Percentiles rank a stretch among this genome's conserved stretches.
Evolutionary conservation across 2,329 filamentous ascomycete genomes (phyloP).

Genomic region (Aspergillus pseudoviridinutans): DNA sequence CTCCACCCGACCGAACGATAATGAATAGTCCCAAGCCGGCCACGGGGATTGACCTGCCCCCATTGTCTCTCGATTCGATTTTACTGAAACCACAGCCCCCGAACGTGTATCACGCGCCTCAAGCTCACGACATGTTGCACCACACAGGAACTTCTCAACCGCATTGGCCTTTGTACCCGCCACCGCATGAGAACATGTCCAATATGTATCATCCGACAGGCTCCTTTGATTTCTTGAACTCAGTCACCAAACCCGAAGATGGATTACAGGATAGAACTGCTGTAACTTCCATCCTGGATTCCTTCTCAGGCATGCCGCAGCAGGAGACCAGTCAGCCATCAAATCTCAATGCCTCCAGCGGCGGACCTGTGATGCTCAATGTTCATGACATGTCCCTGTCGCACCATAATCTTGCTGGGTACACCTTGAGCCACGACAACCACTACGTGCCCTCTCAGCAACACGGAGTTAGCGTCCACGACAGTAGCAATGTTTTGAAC

Average conservation of each 20-base stretch:
- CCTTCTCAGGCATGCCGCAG: conserved; percentile 29
- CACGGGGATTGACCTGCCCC: conserved; percentile 32
- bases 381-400: conserved; percentile 34
- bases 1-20: conserved; percentile 32
- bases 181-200: conserved; percentile 31
- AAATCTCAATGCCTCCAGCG: conserved; percentile 25
- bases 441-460: conserved; percentile 33
- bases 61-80: conserved; percentile 35
- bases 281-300: conserved; percentile 33
- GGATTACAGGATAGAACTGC: conserved; percentile 31
- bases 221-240: conserved; percentile 31
- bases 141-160: conserved; percentile 26
- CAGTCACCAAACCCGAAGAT: conserved; percentile 34
- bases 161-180: conserved; percentile 34
- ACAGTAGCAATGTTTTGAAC: conserved; percentile 30
- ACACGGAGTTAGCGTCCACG: conserved; percentile 26
- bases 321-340: conserved; percentile 29
- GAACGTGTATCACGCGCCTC: conserved; percentile 29
- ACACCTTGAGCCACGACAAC: conserved; percentile 28
- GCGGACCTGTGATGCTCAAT: conserved; percentile 31
- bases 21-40: conserved; percentile 36
- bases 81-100: conserved; percentile 30
- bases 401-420: conserved; percentile 26
- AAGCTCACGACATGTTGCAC: conserved; percentile 30
- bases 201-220: conserved; percentile 31